These are phyloP conservation scores for Coniochaeta sp. DNA, from an alignment of 2,329 filamentous ascomycete genomes.

Conservation along the genomic window DNA sequence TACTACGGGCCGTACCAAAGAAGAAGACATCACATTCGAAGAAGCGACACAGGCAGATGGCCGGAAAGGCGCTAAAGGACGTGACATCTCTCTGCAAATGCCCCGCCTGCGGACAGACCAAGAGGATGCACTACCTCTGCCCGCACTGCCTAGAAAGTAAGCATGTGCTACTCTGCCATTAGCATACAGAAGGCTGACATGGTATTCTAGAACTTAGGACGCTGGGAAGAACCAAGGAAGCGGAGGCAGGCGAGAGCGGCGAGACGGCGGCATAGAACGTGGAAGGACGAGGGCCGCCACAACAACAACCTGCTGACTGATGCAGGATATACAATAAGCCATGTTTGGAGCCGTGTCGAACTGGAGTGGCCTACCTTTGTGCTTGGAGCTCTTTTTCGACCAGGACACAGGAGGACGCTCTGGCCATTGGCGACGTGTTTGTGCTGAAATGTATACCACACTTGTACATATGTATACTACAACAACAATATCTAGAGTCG, in stretches of 20 bases:
- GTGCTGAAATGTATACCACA: background rate
- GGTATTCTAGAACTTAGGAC: conserved; percentile 6
- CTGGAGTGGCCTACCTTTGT: background rate
- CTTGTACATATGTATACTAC: conserved; percentile 1
- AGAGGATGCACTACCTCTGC: conserved; percentile 84
- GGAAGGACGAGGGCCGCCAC: too few species aligned
- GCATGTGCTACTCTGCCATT: conserved; percentile 15
- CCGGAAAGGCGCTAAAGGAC: conserved; percentile 90
- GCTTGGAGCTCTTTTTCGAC: too few species aligned
- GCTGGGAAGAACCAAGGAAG: background rate
- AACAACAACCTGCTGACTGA: background rate
- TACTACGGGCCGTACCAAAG: conserved; percentile 90
- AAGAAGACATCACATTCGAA: conserved; percentile 98
- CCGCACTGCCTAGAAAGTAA: conserved; percentile 78
- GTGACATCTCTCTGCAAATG: conserved; percentile 82
- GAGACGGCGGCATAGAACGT: background rate
- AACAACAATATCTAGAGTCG: background rate
- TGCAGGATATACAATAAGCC: background rate
- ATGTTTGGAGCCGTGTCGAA: background rate
- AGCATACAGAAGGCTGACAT: background rate
- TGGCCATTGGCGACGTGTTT: too few species aligned
- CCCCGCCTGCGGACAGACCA: conserved; percentile 77
- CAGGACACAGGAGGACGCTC: too few species aligned
- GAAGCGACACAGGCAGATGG: conserved; percentile 88
- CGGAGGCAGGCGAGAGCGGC: background rate